Evolutionary conservation across 2,329 filamentous ascomycete species (phyloP).

Genomic region (Ceratocystis cubensis): DNA sequence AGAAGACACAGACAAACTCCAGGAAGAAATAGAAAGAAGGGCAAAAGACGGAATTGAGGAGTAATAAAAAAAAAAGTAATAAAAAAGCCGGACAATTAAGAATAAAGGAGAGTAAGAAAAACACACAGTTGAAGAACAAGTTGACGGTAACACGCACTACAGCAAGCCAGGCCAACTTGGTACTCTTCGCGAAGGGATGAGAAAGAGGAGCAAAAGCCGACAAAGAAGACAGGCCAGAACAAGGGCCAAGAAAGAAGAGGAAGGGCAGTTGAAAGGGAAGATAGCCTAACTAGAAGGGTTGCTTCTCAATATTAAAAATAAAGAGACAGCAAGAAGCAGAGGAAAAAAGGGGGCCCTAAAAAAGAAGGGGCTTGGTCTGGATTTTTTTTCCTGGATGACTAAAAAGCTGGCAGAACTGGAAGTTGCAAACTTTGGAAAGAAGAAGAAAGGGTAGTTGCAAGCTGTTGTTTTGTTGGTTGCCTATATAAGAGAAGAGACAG

Average conservation of each 20-base stretch:
- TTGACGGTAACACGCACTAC: background rate
- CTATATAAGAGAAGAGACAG: background rate
- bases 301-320: conserved; percentile 7
- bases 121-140: background rate
- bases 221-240: background rate
- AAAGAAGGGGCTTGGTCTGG: background rate
- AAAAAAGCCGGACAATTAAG: conserved; percentile 13
- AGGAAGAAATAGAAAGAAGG: conserved; percentile 8
- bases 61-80: conserved; percentile 11
- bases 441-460: background rate
- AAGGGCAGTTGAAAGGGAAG: background rate
- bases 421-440: background rate
- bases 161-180: background rate
- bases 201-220: conserved; percentile 1
- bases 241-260: conserved; percentile 1
- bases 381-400: background rate
- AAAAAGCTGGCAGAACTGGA: conserved; percentile 12
- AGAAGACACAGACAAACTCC: background rate
- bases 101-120: conserved; percentile 14
- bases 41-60: conserved; percentile 3
- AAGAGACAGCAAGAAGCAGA: conserved; percentile 15
- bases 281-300: background rate
- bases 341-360: conserved; percentile 10
- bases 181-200: conserved; percentile 10
- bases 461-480: background rate